phyloP scores from a whole-genome alignment of 441 rosid species.

The Euphorbia schlechtendalii region DNA sequence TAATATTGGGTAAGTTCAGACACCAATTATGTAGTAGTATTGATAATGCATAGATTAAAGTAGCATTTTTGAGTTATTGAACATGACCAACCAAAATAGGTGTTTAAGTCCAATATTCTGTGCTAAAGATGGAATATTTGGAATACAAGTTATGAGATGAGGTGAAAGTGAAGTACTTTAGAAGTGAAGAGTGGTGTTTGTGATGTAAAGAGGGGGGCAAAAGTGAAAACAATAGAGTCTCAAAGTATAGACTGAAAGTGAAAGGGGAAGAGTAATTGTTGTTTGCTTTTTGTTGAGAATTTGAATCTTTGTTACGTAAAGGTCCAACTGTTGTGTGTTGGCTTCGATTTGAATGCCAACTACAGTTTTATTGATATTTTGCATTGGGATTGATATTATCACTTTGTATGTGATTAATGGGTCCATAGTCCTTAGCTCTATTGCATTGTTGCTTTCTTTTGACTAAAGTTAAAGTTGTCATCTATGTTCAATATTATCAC shows the following conservation, averaged over 20 bases:
- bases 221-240: conserved; percentile 17
- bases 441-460: background rate
- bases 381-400: conserved; percentile 23
- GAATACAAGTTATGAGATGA: conserved; percentile 16
- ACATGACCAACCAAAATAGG: no score
- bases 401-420: background rate
- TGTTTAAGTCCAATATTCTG: no score
- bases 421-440: background rate
- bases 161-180: conserved; percentile 12
- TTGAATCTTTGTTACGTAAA: conserved; percentile 21
- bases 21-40: no score
- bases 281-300: conserved; percentile 1
- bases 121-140: conserved; percentile 30
- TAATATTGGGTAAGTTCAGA: no score
- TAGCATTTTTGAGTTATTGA: no score
- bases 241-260: conserved; percentile 23
- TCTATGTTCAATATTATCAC: background rate
- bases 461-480: background rate
- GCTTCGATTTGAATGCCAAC: conserved; percentile 20
- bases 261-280: conserved; percentile 16
- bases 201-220: conserved; percentile 25
- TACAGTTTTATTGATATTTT: background rate
- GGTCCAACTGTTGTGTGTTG: conserved; percentile 12
- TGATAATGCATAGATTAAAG: no score
- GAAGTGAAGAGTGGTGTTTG: conserved; percentile 14